Evolutionary conservation across 306 rosid genomes (phyloP), one percentile per base, ranked within the genome.

Genomic region (Vicia villosa): DNA sequence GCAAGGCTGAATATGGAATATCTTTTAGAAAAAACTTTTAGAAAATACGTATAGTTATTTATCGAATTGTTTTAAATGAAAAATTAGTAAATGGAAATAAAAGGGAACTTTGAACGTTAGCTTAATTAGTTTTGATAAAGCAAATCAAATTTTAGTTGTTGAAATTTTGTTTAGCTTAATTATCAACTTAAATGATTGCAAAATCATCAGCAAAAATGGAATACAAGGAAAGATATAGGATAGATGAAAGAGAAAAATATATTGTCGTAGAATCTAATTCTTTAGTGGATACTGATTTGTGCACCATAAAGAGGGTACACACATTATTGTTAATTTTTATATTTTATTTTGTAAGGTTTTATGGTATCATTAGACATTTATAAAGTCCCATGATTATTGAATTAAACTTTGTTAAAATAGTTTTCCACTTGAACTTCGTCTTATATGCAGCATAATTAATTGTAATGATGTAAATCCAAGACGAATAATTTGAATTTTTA

Each of bases 181-280:
- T 6, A 30, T 28, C 65, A 3, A 16, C 56, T 55, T 13, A 45
- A 16, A 58, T 30, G 59, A 37, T 46, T 32, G 20, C 52, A n/a
- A 54, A 63, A 63, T 73, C 55, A 30, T 38, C 22, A 24, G n/a
- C 65, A 69, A 69, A 69, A 75, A 16, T 30, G n/a, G 17, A 50
- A 52, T 55, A 24, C 3, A 37, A 21, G 12, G 24, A 71, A 36
- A 46, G 26, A 43, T 28, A 66, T 34, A 60, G 32, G 51, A 60
- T 72, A 60, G 49, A 47, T 17, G 41, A 46, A 15, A 72, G 30
- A 46, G 26, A 45, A 45, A 71, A n/a, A 34, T 34, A 34, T 5
- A 12, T 60, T 38, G 65, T 73, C 7, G 15, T 57, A 57, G 82
- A 77, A 77, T 77, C 74, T 22, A 63, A 66, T 56, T 22, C 68